These are phyloP conservation scores for Daldinia decipiens DNA, from an alignment of 495 filamentous ascomycete genomes.

Conservation along the genomic window DNA sequence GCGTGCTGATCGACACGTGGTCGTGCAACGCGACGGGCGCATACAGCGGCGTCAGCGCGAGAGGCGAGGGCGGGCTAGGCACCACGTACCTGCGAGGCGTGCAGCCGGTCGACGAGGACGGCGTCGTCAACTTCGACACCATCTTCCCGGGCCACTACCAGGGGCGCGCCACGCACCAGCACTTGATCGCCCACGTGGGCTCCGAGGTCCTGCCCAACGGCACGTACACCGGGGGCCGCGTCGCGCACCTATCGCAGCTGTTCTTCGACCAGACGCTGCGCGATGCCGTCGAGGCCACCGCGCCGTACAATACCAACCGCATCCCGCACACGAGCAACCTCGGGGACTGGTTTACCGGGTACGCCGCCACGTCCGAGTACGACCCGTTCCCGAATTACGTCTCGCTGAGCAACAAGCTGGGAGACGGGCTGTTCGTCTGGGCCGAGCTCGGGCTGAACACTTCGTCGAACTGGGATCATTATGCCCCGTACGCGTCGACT, in stretches of 20 bases:
- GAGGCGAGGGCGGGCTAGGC: constrained; percentile 52
- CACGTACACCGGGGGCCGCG: constrained; percentile 59
- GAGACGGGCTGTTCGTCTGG: constrained; percentile 65
- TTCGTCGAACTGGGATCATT: constrained; percentile 50
- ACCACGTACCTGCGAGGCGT: constrained; percentile 64
- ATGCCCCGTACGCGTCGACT: constrained; percentile 48
- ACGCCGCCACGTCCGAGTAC: constrained; percentile 50
- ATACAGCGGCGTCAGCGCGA: constrained; percentile 58
- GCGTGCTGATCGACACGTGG: constrained; percentile 67
- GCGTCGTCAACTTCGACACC: constrained; percentile 66
- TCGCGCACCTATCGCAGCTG: constrained; percentile 64
- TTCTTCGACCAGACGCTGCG: constrained; percentile 67
- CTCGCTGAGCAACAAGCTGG: constrained; percentile 59
- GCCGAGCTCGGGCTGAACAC: constrained; percentile 68
- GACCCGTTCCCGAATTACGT: constrained; percentile 56
- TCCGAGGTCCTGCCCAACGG: constrained; percentile 53
- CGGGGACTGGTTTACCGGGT: constrained; percentile 50
- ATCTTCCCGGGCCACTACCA: constrained; percentile 70
- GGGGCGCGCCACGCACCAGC: constrained; percentile 68
- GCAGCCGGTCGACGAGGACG: constrained; percentile 61
- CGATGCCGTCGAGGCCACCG: constrained; percentile 61
- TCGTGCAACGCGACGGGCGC: constrained; percentile 66
- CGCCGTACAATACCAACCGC: constrained; percentile 64
- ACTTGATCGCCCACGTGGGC: constrained; percentile 62
- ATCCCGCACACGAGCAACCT: constrained; percentile 59